Evolutionary conservation across 2,329 filamentous ascomycete species (phyloP).

Genomic region (Alternaria postmessia): DNA sequence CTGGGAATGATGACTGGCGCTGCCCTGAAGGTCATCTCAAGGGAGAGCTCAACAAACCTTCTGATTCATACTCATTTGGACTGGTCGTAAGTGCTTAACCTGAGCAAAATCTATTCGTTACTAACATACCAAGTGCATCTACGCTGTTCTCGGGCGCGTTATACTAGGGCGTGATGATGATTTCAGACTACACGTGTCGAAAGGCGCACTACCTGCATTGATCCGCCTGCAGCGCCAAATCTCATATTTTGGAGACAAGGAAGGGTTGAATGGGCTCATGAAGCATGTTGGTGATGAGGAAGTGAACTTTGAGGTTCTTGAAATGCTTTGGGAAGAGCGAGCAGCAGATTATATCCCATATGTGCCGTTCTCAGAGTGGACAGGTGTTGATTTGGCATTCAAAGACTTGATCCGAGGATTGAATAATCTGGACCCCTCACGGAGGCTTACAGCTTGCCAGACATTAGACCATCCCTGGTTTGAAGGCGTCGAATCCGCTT

Average conservation of each 20-base stretch:
- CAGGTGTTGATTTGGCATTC: slow-evolving; percentile 48
- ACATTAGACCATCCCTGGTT: slow-evolving; percentile 49
- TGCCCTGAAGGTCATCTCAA: slow-evolving; percentile 42
- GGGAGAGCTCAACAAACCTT: slow-evolving; percentile 37
- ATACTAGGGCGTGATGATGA: slow-evolving; percentile 40
- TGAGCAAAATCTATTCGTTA: no score
- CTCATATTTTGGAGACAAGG: slow-evolving; percentile 38
- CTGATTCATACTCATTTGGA: slow-evolving; percentile 44
- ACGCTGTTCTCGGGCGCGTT: slow-evolving; percentile 31
- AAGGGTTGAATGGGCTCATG: slow-evolving; percentile 13
- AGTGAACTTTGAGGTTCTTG: slow-evolving; percentile 39
- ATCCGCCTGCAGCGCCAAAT: slow-evolving; percentile 34
- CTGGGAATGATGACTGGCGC: slow-evolving; percentile 45
- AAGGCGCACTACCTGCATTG: slow-evolving; percentile 33
- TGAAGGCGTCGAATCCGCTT: background rate
- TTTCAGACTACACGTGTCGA: slow-evolving; percentile 24
- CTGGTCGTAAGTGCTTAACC: slow-evolving; percentile 35
- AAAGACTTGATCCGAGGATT: slow-evolving; percentile 53
- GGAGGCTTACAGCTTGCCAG: slow-evolving; percentile 52
- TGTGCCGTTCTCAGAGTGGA: slow-evolving; percentile 45
- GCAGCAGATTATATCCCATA: slow-evolving; percentile 41
- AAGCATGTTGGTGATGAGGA: slow-evolving; percentile 47
- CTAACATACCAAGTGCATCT: slow-evolving; percentile 35
- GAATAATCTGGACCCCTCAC: slow-evolving; percentile 53
- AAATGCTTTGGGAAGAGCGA: slow-evolving; percentile 47